Percentiles rank a stretch among this genome's conserved stretches.
Conservation (phyloP, 176 grass and related monocot species). For the Melocanna baccifera region DNA sequence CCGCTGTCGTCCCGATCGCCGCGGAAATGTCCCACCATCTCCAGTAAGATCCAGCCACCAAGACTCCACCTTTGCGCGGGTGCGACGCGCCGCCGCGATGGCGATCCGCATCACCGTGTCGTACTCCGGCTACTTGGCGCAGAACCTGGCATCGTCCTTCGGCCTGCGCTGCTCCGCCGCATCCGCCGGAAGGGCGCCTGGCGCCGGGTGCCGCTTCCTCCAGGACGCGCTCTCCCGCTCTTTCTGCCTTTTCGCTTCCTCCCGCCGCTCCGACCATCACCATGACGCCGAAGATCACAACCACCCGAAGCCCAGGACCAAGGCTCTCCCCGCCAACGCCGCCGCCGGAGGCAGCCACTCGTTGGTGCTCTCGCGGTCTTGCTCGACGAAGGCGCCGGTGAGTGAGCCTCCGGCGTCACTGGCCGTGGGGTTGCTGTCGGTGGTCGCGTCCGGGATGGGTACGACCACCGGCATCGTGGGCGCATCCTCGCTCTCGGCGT, state of each 20-base stretch:
- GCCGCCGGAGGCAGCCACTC: not conserved
- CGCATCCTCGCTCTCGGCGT: constrained; percentile 37
- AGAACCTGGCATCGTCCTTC: constrained; percentile 58
- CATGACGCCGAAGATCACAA: constrained; percentile 36
- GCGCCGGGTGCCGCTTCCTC: constrained; percentile 46
- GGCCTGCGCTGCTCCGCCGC: constrained; percentile 62
- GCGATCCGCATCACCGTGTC: constrained; percentile 89
- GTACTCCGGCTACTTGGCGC: constrained; percentile 81
- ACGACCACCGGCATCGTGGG: constrained; percentile 25
- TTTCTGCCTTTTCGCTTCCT: constrained; percentile 54
- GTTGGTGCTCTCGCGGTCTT: constrained; percentile 19
- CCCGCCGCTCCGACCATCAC: constrained; percentile 28
- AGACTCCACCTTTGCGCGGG: not conserved
- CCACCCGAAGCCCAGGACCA: constrained; percentile 28
- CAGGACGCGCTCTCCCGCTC: constrained; percentile 54
- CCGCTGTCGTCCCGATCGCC: constrained; percentile 14
- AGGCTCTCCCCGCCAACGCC: not conserved
- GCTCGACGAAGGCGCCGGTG: not conserved
- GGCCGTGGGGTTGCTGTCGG: constrained; percentile 54
- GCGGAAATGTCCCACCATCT: not conserved
- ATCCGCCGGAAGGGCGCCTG: constrained; percentile 32
- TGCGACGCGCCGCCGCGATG: constrained; percentile 46
- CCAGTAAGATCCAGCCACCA: constrained; percentile 25
- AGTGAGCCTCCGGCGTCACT: constrained; percentile 31
- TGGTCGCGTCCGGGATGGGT: constrained; percentile 39